These are phyloP conservation scores for Luvunga scandens DNA, from an alignment of 345 rosid species.

Conservation along the genomic window DNA sequence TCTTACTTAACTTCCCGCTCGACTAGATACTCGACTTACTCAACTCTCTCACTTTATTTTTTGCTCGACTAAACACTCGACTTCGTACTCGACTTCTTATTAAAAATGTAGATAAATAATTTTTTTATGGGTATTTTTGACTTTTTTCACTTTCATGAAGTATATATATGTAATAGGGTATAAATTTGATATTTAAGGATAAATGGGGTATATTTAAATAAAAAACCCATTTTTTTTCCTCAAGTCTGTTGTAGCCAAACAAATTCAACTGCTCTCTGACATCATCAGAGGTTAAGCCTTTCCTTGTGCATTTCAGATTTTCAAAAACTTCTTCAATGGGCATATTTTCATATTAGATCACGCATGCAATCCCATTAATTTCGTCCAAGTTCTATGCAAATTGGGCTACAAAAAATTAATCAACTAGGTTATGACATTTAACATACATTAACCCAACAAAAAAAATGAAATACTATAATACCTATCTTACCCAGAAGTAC, in stretches of 20 bases:
- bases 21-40: no score
- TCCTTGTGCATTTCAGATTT: slow-evolving; percentile 42
- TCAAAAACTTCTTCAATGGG: slow-evolving; percentile 55
- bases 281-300: slow-evolving; percentile 32
- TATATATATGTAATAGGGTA: no score
- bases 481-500: neutral
- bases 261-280: slow-evolving; percentile 41
- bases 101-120: no score
- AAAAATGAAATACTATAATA: no score
- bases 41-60: no score
- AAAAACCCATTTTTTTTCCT: slow-evolving; percentile 51
- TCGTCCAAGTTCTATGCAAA: neutral
- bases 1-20: no score
- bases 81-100: no score
- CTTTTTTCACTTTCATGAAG: no score
- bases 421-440: neutral
- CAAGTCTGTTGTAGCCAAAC: slow-evolving; percentile 62
- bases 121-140: no score
- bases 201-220: no score
- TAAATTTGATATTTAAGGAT: no score
- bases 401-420: neutral
- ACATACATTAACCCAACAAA: neutral
- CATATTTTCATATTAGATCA: slow-evolving; percentile 31
- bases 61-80: no score
- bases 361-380: neutral